Evolutionary conservation across 129 eudicot species (phyloP).

Genomic region (Pittosporum tobira): DNA sequence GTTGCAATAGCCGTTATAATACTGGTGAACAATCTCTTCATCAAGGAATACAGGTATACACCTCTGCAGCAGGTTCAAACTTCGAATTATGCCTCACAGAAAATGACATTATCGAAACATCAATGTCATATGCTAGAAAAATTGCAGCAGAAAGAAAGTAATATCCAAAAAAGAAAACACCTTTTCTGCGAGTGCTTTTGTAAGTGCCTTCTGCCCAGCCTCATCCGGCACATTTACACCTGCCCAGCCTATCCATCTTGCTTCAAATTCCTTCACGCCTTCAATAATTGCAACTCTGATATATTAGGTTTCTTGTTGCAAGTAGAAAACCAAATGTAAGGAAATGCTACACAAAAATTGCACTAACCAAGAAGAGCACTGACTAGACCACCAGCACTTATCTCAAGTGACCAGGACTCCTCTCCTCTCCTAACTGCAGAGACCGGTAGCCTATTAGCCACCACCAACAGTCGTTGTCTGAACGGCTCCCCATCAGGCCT

Average conservation of each 20-base stretch:
- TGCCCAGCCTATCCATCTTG: slow-evolving; percentile 92
- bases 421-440: slow-evolving; percentile 59
- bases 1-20: slow-evolving; percentile 87
- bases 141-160: neutral
- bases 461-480: slow-evolving; percentile 60
- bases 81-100: neutral
- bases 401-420: slow-evolving; percentile 65
- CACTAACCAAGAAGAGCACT: slow-evolving; percentile 73
- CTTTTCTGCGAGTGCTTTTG: slow-evolving; percentile 70
- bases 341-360: too few species aligned
- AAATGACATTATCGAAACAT: neutral
- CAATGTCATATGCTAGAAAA: slow-evolving; percentile 4
- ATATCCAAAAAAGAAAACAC: slow-evolving; percentile 14
- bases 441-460: slow-evolving; percentile 77
- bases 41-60: slow-evolving; percentile 80
- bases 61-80: slow-evolving; percentile 42
- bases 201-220: slow-evolving; percentile 59
- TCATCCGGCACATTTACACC: slow-evolving; percentile 84
- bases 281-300: slow-evolving; percentile 4
- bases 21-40: slow-evolving; percentile 68
- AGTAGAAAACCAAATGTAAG: slow-evolving; percentile 5
- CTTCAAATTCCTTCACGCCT: slow-evolving; percentile 78
- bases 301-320: neutral
- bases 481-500: slow-evolving; percentile 24
- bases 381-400: slow-evolving; percentile 82